Evolutionary conservation across 208 protist species (phyloP).

Genomic region (Acanthamoeba lenticulata): DNA sequence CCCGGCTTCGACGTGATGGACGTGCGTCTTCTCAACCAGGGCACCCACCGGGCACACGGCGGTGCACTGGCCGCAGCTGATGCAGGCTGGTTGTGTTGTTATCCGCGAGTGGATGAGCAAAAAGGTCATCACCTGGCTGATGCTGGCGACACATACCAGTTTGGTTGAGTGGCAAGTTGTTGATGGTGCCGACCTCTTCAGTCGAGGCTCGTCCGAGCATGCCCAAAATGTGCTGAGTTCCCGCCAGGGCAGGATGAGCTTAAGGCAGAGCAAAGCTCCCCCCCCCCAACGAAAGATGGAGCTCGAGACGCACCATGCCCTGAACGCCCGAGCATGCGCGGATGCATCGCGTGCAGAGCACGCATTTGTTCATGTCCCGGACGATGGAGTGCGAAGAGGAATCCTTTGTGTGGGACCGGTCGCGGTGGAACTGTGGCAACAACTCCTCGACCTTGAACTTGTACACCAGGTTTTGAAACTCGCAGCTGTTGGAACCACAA

Average conservation of each 20-base stretch:
- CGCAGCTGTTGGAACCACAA: not conserved
- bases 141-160: not conserved
- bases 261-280: too few relatives aligned
- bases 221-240: not conserved
- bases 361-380: conserved; percentile 77
- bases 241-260: too few relatives aligned
- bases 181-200: conserved; percentile 12
- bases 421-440: conserved; percentile 3
- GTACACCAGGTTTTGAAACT: conserved; percentile 47
- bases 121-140: too few relatives aligned
- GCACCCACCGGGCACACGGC: conserved; percentile 78
- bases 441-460: conserved; percentile 50
- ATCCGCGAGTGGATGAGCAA: too few relatives aligned
- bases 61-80: conserved; percentile 85
- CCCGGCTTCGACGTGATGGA: conserved; percentile 21
- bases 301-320: conserved; percentile 13
- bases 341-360: conserved; percentile 74
- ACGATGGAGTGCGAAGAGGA: not conserved
- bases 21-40: conserved; percentile 70
- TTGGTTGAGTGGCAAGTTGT: not conserved
- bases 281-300: too few relatives aligned
- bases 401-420: not conserved
- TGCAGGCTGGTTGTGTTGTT: conserved; percentile 71
- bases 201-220: not conserved
- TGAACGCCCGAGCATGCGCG: conserved; percentile 74